Percentiles rank a stretch among this genome's conserved stretches.
Evolutionary conservation across 768 basidiomycete genomes (phyloP).

Genomic region (Trametes cingulata): DNA sequence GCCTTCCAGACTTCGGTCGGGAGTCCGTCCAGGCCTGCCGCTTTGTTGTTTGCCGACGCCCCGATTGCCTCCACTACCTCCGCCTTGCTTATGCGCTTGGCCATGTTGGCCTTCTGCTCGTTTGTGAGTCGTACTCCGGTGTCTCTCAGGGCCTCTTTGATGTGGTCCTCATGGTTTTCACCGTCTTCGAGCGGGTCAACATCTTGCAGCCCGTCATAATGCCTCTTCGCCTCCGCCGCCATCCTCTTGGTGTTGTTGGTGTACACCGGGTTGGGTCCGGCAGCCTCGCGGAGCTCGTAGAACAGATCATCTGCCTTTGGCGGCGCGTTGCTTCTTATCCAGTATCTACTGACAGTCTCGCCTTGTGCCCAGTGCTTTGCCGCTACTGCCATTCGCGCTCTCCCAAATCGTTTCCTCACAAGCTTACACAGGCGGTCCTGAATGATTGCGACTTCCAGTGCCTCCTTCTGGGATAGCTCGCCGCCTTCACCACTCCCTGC

Average conservation of each 20-base stretch:
- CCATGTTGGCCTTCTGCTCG: neutral
- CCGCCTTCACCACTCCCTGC: neutral
- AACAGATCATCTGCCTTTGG: neutral
- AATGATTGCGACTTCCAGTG: neutral
- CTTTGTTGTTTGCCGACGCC: neutral
- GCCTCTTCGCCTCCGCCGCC: neutral
- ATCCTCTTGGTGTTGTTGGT: neutral
- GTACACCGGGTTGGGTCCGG: neutral
- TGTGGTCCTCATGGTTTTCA: neutral
- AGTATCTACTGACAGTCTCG: neutral
- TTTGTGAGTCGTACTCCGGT: neutral
- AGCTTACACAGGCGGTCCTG: neutral
- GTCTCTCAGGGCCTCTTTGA: neutral
- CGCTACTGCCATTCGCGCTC: neutral
- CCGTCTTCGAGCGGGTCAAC: no score
- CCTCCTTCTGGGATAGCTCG: neutral
- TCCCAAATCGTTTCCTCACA: neutral
- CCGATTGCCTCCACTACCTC: neutral
- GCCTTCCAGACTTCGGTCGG: conserved; percentile 14
- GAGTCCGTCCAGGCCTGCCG: conserved; percentile 12
- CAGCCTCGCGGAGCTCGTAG: neutral
- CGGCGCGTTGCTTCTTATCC: neutral
- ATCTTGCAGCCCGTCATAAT: neutral
- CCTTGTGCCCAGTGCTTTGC: neutral
- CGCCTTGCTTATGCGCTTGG: no score